Conservation (phyloP, 257 asterid genomes). For the Leptodermis oblonga region DNA sequence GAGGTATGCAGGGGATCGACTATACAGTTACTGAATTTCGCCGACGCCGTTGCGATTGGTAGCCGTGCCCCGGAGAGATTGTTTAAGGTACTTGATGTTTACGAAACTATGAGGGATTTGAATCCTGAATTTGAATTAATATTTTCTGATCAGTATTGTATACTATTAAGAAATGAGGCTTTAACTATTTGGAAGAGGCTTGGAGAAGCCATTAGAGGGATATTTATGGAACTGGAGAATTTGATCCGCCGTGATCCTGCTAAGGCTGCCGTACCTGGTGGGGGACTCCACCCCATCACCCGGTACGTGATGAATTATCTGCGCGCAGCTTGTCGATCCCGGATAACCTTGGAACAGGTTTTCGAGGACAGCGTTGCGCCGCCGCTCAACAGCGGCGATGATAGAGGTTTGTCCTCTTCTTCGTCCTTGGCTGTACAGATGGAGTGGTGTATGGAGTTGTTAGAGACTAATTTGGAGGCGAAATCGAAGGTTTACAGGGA, state of each 20-base stretch:
- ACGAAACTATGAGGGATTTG: constrained; percentile 78
- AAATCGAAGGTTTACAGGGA: constrained; percentile 79
- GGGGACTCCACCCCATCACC: constrained; percentile 90
- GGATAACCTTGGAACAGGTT: constrained; percentile 71
- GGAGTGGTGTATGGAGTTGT: constrained; percentile 87
- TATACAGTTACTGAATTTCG: constrained; percentile 79
- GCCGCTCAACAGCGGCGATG: constrained; percentile 57
- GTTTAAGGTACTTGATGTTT: constrained; percentile 85
- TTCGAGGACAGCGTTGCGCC: constrained; percentile 56
- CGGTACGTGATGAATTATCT: constrained; percentile 94
- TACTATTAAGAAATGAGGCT: constrained; percentile 71
- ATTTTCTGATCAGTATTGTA: constrained; percentile 84
- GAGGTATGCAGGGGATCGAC: constrained; percentile 90
- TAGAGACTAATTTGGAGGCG: constrained; percentile 90
- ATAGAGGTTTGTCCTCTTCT: constrained; percentile 46
- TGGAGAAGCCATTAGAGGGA: constrained; percentile 82
- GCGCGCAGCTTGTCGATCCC: constrained; percentile 90
- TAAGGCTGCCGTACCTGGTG: constrained; percentile 79
- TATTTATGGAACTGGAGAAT: constrained; percentile 93
- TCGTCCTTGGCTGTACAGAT: constrained; percentile 65
- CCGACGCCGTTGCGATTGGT: constrained; percentile 83
- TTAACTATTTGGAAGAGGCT: constrained; percentile 78
- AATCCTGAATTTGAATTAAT: constrained; percentile 79
- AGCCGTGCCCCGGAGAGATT: constrained; percentile 95
- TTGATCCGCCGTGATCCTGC: constrained; percentile 90